Conservation (phyloP, 495 filamentous ascomycete genomes). For the Aspergillus diversus region DNA sequence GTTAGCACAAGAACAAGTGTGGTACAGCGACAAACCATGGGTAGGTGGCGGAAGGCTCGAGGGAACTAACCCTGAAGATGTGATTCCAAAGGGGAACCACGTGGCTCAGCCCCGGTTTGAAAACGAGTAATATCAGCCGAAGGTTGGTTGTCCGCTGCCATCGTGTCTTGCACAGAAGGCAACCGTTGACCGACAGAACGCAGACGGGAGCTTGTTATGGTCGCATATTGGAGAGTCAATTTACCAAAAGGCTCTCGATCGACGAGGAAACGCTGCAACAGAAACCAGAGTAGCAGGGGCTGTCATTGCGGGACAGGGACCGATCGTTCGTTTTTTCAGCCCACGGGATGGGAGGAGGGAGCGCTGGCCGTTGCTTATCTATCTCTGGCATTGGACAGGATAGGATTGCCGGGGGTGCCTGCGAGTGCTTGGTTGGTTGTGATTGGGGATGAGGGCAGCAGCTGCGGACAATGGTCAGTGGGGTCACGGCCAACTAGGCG, state of each 20-base stretch:
- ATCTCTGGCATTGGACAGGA: slow-evolving; percentile 5
- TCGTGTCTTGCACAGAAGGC: slow-evolving; percentile 21
- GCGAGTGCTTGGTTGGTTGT: slow-evolving; percentile 2
- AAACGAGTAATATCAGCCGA: slow-evolving; percentile 23
- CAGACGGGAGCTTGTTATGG: slow-evolving; percentile 23
- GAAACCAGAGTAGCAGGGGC: slow-evolving; percentile 5
- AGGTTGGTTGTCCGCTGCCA: slow-evolving; percentile 33
- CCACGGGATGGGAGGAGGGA: neutral
- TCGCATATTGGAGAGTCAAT: slow-evolving; percentile 29
- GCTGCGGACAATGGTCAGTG: slow-evolving; percentile 7
- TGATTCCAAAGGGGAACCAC: slow-evolving; percentile 13
- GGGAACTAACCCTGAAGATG: slow-evolving; percentile 23
- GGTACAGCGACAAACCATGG: slow-evolving; percentile 8
- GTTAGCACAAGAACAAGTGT: slow-evolving; percentile 2
- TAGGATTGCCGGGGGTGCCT: slow-evolving; percentile 2
- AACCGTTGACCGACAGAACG: slow-evolving; percentile 19
- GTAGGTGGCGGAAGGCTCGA: neutral
- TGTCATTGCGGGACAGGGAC: slow-evolving; percentile 28
- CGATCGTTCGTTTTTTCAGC: neutral
- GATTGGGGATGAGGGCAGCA: slow-evolving; percentile 5
- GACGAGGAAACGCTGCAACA: slow-evolving; percentile 17
- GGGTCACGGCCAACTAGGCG: slow-evolving; percentile 16
- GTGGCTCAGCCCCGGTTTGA: slow-evolving; percentile 10
- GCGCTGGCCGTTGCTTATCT: slow-evolving; percentile 16
- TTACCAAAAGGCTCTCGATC: slow-evolving; percentile 33